These are phyloP conservation scores for Ceratocystis colombiana DNA, from an alignment of 2,329 filamentous ascomycete genomes.

Conservation along the genomic window DNA sequence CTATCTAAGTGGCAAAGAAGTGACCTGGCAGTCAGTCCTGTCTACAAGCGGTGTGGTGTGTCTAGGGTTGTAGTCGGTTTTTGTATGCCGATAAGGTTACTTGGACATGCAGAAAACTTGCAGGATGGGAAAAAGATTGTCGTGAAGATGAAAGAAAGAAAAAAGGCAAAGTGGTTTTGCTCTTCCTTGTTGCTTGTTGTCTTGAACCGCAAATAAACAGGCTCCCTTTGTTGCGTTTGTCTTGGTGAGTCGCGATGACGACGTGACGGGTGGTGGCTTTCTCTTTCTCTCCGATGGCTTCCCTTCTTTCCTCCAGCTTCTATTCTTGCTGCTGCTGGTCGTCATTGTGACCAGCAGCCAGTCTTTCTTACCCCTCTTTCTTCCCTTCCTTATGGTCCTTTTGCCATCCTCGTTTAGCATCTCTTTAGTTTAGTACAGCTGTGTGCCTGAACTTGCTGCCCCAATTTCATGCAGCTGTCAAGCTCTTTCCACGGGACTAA, in stretches of 20 bases:
- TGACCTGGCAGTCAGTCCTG: not conserved
- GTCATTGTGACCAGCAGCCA: too few relatives aligned
- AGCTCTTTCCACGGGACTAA: not conserved
- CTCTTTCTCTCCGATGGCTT: not conserved
- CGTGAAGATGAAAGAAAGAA: not conserved
- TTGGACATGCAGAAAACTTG: not conserved
- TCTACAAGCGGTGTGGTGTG: slow-evolving; percentile 2
- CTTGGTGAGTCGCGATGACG: too few relatives aligned
- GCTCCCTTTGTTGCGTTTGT: too few relatives aligned
- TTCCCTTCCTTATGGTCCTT: not conserved
- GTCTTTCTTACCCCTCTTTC: not conserved
- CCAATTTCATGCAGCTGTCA: not conserved
- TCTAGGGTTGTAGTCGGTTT: not conserved
- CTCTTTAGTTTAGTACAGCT: not conserved
- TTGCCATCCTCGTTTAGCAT: too few relatives aligned
- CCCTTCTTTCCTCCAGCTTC: not conserved
- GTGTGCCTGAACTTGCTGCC: not conserved
- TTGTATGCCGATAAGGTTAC: slow-evolving; percentile 6
- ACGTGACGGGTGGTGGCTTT: not conserved
- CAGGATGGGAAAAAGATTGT: not conserved
- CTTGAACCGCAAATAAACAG: too few relatives aligned
- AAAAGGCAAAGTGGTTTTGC: not conserved
- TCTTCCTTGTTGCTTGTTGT: not conserved
- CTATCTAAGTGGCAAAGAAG: not conserved
- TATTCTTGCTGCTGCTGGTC: not conserved